These are phyloP conservation scores for Volutella citrinella DNA, from an alignment of 2,329 filamentous ascomycete genomes.

Conservation along the genomic window DNA sequence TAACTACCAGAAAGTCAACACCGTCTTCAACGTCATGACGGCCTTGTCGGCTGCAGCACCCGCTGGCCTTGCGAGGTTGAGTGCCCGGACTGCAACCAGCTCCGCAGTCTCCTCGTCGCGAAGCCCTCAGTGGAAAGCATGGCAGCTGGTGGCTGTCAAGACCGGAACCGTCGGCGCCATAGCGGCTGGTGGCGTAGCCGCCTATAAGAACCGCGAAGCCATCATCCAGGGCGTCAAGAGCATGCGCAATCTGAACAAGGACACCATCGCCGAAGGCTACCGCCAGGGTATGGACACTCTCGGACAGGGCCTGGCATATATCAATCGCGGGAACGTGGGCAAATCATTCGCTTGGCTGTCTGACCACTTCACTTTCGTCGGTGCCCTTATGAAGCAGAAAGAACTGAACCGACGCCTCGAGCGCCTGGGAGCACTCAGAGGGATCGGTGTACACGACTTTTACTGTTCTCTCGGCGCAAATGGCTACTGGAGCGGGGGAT, in stretches of 20 bases:
- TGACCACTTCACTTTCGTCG: conserved; percentile 83
- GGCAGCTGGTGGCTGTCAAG: conserved; percentile 68
- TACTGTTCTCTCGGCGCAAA: conserved; percentile 75
- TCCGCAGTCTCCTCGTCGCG: conserved; percentile 20
- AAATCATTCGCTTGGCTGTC: conserved; percentile 75
- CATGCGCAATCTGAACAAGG: conserved; percentile 45
- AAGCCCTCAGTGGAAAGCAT: conserved; percentile 48
- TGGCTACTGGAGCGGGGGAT: conserved; percentile 59
- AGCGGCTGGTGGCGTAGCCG: conserved; percentile 74
- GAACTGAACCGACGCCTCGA: conserved; percentile 68
- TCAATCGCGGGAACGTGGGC: conserved; percentile 58
- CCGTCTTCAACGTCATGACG: conserved; percentile 56
- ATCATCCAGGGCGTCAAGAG: conserved; percentile 51
- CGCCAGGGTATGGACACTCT: conserved; percentile 47
- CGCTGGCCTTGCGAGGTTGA: conserved; percentile 35
- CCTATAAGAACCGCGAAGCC: conserved; percentile 73
- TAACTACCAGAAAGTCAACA: conserved; percentile 56
- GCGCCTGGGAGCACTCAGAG: conserved; percentile 56
- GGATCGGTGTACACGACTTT: conserved; percentile 69
- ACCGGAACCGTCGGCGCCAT: conserved; percentile 81
- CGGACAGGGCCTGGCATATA: conserved; percentile 53
- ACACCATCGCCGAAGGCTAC: conserved; percentile 46
- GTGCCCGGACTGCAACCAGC: conserved; percentile 15
- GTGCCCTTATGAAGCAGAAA: conserved; percentile 69
- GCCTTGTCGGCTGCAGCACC: conserved; percentile 49